Conservation (phyloP, 192 early-diverging fungal genomes). For the Linnemannia exigua region DNA sequence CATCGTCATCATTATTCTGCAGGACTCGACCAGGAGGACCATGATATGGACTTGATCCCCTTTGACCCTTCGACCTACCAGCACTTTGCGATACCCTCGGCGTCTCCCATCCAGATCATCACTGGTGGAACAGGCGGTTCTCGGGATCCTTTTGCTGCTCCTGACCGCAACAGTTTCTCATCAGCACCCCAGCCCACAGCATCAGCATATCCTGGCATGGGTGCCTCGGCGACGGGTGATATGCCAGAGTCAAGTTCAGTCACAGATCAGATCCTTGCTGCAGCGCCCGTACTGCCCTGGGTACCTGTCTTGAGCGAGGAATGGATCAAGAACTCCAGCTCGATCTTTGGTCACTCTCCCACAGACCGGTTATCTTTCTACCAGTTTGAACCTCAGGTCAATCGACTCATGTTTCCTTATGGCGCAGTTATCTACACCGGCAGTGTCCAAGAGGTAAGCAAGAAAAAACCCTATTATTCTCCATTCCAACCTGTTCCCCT, state of each 20-base stretch:
- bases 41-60: slow-evolving; percentile 47
- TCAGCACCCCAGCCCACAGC: slow-evolving; percentile 4
- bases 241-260: slow-evolving; percentile 25
- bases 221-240: slow-evolving; percentile 17
- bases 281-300: slow-evolving; percentile 61
- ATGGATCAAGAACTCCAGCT: slow-evolving; percentile 30
- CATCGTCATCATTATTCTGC: background rate
- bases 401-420: slow-evolving; percentile 49
- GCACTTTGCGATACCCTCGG: slow-evolving; percentile 22
- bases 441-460: slow-evolving; percentile 33
- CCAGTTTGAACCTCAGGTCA: slow-evolving; percentile 45
- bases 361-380: slow-evolving; percentile 39
- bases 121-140: slow-evolving; percentile 18
- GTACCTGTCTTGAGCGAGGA: slow-evolving; percentile 49
- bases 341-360: slow-evolving; percentile 18
- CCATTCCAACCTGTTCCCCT: background rate
- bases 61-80: slow-evolving; percentile 50
- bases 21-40: slow-evolving; percentile 18
- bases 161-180: background rate
- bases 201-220: background rate
- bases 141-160: background rate
- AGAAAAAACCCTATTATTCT: slow-evolving; percentile 6
- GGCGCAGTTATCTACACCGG: slow-evolving; percentile 42
- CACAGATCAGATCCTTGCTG: slow-evolving; percentile 62
- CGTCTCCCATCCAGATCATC: slow-evolving; percentile 24